Percentiles rank a stretch among this genome's conserved stretches.
These are phyloP conservation scores for Arthrocladium fulminans DNA, from an alignment of 2,329 filamentous ascomycete genomes.

Conservation along the genomic window DNA sequence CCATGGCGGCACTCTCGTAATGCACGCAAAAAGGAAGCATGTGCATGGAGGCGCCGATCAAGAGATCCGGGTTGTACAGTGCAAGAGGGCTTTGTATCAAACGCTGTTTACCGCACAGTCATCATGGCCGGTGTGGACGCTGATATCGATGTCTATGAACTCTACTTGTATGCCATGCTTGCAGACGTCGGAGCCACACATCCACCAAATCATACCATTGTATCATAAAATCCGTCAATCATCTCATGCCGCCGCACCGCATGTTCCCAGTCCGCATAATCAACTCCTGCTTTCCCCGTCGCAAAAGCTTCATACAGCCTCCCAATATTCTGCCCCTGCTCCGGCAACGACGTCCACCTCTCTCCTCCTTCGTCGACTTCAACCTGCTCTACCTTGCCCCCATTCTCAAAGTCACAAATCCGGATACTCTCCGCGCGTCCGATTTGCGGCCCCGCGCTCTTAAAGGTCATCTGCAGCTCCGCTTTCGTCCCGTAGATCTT, in stretches of 20 bases:
- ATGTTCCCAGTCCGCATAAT: slow-evolving; percentile 37
- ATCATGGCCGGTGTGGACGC: no score
- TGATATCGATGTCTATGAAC: no score
- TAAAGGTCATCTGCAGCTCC: slow-evolving; percentile 33
- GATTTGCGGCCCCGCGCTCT: slow-evolving; percentile 29
- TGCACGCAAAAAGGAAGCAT: no score
- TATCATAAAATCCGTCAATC: slow-evolving; percentile 30
- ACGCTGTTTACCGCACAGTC: no score
- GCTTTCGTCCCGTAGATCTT: slow-evolving; percentile 30
- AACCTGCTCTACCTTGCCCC: slow-evolving; percentile 36
- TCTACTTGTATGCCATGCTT: no score
- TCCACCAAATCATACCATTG: slow-evolving; percentile 9
- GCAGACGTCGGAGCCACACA: no score
- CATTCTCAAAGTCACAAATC: slow-evolving; percentile 42
- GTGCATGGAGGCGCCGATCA: no score
- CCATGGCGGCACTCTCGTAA: no score
- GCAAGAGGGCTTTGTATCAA: no score
- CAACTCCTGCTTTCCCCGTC: slow-evolving; percentile 24
- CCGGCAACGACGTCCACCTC: slow-evolving; percentile 40
- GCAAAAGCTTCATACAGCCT: slow-evolving; percentile 51
- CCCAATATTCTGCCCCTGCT: slow-evolving; percentile 42
- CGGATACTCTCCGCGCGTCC: slow-evolving; percentile 38
- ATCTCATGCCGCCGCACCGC: slow-evolving; percentile 42
- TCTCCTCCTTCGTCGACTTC: slow-evolving; percentile 37
- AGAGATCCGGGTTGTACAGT: no score